Percentiles rank a stretch among this genome's conserved stretches.
Conservation (phyloP, 202 grass and related monocot genomes). For the Dendrocalamus latiflorus region DNA sequence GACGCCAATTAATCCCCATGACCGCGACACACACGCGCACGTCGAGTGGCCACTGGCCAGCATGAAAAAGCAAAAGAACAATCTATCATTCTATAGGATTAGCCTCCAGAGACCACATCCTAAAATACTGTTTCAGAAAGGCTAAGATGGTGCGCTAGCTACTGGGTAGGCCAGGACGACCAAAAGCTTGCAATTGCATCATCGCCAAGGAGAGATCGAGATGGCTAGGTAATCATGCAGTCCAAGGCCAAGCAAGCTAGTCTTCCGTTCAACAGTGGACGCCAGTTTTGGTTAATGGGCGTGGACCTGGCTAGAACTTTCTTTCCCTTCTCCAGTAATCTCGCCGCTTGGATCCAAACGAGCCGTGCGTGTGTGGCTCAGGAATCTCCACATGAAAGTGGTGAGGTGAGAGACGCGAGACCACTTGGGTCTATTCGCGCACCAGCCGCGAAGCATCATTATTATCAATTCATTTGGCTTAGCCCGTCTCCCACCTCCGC, state of each 20-base stretch:
- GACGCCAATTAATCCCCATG: not conserved
- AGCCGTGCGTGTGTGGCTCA: not conserved
- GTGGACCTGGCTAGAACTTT: not conserved
- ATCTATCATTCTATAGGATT: not conserved
- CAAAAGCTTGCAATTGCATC: not conserved
- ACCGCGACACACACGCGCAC: not conserved
- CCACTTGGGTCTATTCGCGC: not conserved
- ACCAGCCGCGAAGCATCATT: not conserved
- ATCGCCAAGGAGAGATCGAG: not conserved
- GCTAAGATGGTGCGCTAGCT: not conserved
- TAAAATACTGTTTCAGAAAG: not conserved
- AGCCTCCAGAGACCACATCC: not conserved
- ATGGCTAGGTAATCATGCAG: not conserved
- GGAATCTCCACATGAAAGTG: not conserved
- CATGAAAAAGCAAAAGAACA: not conserved
- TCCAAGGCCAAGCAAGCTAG: not conserved
- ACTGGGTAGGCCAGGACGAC: not conserved
- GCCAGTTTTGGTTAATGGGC: not conserved
- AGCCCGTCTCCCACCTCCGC: constrained; percentile 12
- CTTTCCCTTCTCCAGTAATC: not conserved
- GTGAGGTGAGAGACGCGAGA: not conserved
- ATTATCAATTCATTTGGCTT: no score
- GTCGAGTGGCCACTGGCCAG: no score
- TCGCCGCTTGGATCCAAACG: not conserved
- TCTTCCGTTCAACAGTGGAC: not conserved